Evolutionary conservation across 2,329 filamentous ascomycete species (phyloP).

Genomic region (Aspergillus fructus): DNA sequence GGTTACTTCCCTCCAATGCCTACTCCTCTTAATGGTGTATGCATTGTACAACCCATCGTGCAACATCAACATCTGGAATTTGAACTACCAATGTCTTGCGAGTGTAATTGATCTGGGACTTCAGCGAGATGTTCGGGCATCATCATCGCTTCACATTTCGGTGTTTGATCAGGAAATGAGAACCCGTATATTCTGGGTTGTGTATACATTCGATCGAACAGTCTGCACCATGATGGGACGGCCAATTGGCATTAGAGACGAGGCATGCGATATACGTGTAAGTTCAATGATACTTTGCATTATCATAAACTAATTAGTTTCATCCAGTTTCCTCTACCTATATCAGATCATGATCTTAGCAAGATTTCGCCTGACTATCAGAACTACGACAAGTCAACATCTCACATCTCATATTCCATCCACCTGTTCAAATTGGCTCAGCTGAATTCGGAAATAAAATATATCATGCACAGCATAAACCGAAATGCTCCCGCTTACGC

Average conservation of each 20-base stretch:
- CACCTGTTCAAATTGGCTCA: slow-evolving; percentile 46
- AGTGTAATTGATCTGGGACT: slow-evolving; percentile 53
- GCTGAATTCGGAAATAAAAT: slow-evolving; percentile 60
- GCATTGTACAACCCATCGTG: slow-evolving; percentile 53
- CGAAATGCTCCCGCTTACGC: slow-evolving; percentile 49
- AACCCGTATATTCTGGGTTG: slow-evolving; percentile 57
- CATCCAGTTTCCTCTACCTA: slow-evolving; percentile 21
- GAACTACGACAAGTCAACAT: slow-evolving; percentile 16
- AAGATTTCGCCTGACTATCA: slow-evolving; percentile 3
- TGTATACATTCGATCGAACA: slow-evolving; percentile 52
- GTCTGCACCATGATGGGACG: slow-evolving; percentile 58
- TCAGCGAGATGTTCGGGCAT: slow-evolving; percentile 50
- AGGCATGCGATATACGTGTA: slow-evolving; percentile 55
- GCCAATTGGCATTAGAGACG: slow-evolving; percentile 56
- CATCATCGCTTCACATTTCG: slow-evolving; percentile 40
- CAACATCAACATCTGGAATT: slow-evolving; percentile 53
- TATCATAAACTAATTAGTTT: not conserved
- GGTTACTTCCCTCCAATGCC: slow-evolving; percentile 50
- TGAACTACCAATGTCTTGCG: slow-evolving; percentile 57
- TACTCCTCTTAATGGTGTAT: slow-evolving; percentile 46
- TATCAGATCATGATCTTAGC: slow-evolving; percentile 9
- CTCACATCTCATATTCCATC: slow-evolving; percentile 45
- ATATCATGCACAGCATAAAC: slow-evolving; percentile 55
- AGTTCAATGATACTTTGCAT: slow-evolving; percentile 7
- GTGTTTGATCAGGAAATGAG: slow-evolving; percentile 54